A percentile compares a stretch with the other conserved stretches of the same genome.
Conservation (phyloP, 345 rosid species). For the Brassica juncea region DNA sequence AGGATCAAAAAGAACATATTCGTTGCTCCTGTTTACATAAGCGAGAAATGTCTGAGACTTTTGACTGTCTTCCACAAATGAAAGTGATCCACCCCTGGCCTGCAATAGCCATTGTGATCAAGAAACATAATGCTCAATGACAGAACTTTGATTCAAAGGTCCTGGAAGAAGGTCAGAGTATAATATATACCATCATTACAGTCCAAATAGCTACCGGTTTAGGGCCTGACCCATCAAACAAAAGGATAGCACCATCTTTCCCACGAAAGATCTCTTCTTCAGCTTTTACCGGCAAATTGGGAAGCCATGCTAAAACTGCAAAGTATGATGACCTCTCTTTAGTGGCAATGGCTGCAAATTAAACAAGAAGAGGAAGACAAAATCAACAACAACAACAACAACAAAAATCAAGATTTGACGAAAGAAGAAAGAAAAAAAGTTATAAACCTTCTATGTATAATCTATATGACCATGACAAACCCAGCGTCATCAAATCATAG, state of each 20-base stretch:
- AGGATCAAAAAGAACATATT: background rate
- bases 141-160: background rate
- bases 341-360: background rate
- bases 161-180: background rate
- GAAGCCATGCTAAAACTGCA: background rate
- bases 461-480: background rate
- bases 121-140: background rate
- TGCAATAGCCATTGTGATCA: background rate
- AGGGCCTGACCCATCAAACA: background rate
- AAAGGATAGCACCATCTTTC: background rate
- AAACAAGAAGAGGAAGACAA: background rate
- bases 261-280: background rate
- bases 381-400: too few species aligned
- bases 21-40: background rate
- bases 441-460: background rate
- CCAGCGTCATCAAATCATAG: background rate
- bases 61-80: background rate
- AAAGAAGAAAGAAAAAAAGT: background rate
- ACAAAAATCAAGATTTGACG: too few species aligned
- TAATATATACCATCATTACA: background rate
- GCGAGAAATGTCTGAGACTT: background rate
- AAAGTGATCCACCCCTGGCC: background rate
- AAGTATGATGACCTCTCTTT: background rate
- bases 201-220: background rate
- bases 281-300: background rate